Percentiles rank a stretch among this genome's conserved stretches.
phyloP scores from a whole-genome alignment of 23 red algal species.

The Gracilaria domingensis region DNA sequence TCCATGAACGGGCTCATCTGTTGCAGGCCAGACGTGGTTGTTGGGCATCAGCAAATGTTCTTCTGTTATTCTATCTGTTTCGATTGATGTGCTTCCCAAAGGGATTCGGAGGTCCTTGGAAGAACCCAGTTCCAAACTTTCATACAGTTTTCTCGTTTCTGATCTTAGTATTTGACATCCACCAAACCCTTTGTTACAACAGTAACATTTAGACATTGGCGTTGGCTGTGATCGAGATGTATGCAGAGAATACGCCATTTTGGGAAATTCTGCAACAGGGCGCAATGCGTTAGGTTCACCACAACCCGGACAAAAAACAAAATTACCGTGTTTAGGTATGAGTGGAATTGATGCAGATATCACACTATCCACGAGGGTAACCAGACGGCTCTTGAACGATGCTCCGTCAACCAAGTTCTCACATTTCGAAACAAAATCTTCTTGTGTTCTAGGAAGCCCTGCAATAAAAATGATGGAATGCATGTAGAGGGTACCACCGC shows the following conservation, averaged over 20 bases:
- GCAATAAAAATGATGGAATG: constrained; percentile 9
- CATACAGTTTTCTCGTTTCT: background rate
- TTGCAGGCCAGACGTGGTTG: background rate
- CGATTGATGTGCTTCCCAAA: background rate
- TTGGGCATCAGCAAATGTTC: background rate
- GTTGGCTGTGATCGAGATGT: too few relatives aligned
- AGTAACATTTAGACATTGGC: too few relatives aligned
- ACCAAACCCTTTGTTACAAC: background rate
- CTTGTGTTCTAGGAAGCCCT: background rate
- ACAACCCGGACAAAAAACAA: too few relatives aligned
- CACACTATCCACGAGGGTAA: background rate
- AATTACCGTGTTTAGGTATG: too few relatives aligned
- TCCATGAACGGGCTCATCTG: background rate
- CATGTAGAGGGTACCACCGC: background rate
- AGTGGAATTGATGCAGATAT: background rate
- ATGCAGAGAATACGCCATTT: too few relatives aligned
- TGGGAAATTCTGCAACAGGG: too few relatives aligned
- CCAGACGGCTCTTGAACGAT: background rate
- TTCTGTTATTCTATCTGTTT: background rate
- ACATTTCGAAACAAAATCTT: background rate
- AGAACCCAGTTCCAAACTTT: background rate
- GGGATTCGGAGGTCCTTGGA: background rate
- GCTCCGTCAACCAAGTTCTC: background rate
- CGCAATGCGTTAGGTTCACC: too few relatives aligned
- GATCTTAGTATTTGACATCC: background rate